Evolutionary conservation across 2,329 filamentous ascomycete genomes (phyloP).

Genomic region (Neonectria faginata): DNA sequence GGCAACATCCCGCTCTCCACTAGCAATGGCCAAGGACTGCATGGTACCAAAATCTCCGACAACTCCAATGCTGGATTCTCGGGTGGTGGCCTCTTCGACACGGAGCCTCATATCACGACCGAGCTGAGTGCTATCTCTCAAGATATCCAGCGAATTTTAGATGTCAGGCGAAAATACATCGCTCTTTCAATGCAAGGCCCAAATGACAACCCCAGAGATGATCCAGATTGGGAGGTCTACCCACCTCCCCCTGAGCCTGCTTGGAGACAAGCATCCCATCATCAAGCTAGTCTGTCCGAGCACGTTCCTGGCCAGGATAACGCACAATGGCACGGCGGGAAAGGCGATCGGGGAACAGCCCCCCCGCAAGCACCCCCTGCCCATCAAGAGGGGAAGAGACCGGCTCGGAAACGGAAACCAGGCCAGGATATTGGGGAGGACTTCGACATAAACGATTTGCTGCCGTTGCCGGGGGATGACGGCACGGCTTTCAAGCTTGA

Average conservation of each 20-base stretch:
- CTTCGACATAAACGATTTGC: constrained; percentile 82
- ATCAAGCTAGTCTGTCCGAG: constrained; percentile 27
- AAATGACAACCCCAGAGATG: constrained; percentile 89
- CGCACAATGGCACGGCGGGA: constrained; percentile 25
- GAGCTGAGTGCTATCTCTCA: constrained; percentile 89
- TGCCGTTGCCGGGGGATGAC: constrained; percentile 78
- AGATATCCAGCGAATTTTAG: constrained; percentile 90
- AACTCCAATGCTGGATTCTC: constrained; percentile 39
- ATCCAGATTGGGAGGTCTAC: constrained; percentile 86
- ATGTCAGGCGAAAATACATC: constrained; percentile 90
- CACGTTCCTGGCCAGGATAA: constrained; percentile 39
- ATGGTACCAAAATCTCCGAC: constrained; percentile 32
- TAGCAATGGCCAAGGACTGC: constrained; percentile 22
- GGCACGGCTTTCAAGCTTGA: constrained; percentile 84
- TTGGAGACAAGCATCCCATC: constrained; percentile 65
- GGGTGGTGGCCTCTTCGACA: constrained; percentile 70
- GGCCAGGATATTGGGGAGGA: constrained; percentile 93
- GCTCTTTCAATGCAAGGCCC: constrained; percentile 83
- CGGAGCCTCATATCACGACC: constrained; percentile 82
- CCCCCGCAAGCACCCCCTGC: constrained; percentile 35
- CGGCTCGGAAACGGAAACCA: constrained; percentile 78
- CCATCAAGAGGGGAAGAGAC: constrained; percentile 54
- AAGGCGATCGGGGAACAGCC: constrained; percentile 21
- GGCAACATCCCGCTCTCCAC: constrained; percentile 24
- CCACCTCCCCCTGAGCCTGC: constrained; percentile 91